Base-by-base conservation (phyloP, 1,284 basidiomycete species). In the Cronartium quercuum region DNA sequence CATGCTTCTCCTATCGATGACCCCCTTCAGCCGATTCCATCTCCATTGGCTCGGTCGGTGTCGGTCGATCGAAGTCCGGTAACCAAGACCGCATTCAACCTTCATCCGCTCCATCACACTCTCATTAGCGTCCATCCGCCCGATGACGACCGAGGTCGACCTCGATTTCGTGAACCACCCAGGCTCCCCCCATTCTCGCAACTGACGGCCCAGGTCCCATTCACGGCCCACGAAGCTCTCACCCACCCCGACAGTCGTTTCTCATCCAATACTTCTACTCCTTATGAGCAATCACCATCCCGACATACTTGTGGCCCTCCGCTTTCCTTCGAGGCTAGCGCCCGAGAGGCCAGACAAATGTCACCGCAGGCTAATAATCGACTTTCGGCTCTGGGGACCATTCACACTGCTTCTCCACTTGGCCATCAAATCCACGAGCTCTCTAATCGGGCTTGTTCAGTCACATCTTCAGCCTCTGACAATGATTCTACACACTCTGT, bases 251-350 rank as follows among this genome's bases (percentile, higher is more conserved):
- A n/a, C n/a, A n/a, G n/a, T n/a, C n/a, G n/a, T n/a, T n/a, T n/a
- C n/a, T n/a, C n/a, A n/a, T n/a, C n/a, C n/a, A n/a, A n/a, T n/a
- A n/a, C n/a, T n/a, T n/a, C n/a, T n/a, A n/a, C n/a, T n/a, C n/a
- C 29, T 24, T 21, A 55, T 21, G 51, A 55, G 29, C 51, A 55
- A 55, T 55, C 51, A 21, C 51, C 51, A 2, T 55, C 51, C 1
- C 6, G 51, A 55, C 15, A 6, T 24, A 21, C 51, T 21, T n/a
- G n/a, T n/a, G 69, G 69, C 12, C 69, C 69, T 10, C 69, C 69
- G 2, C 64, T 29, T 29, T 73, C 69, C 10, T 73, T 73, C 18
- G 69, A 73, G 40, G 69, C 41, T 0, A 73, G 69, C 58, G 69
- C 69, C 0, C 29, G 69, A 3, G 62, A 73, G 51, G 69, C 69